Conservation (phyloP, 2,329 filamentous ascomycete species). For the Davidsoniella australis region DNA sequence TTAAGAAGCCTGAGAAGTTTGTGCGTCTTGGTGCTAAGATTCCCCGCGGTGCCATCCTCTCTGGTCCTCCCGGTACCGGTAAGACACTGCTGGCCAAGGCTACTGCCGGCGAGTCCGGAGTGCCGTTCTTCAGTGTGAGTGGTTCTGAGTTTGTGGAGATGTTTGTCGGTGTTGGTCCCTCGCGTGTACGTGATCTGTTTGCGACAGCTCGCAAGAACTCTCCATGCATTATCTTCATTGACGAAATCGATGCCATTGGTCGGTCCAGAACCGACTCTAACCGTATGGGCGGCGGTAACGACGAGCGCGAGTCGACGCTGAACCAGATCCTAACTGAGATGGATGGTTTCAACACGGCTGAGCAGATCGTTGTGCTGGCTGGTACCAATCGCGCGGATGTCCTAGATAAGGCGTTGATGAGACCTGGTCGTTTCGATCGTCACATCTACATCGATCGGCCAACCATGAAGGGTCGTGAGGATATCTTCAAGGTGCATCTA, state of each 20-base stretch:
- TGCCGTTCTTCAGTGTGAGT: slow-evolving; percentile 96
- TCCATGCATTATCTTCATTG: slow-evolving; percentile 98
- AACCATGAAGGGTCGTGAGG: slow-evolving; percentile 89
- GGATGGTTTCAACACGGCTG: slow-evolving; percentile 95
- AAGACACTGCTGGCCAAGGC: slow-evolving; percentile 96
- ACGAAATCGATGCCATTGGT: slow-evolving; percentile 96
- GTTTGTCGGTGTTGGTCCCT: slow-evolving; percentile 97
- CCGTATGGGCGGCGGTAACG: slow-evolving; percentile 63
- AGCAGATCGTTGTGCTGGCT: slow-evolving; percentile 90
- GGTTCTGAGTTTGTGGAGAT: slow-evolving; percentile 99
- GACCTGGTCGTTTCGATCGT: slow-evolving; percentile 89
- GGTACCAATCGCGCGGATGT: slow-evolving; percentile 94
- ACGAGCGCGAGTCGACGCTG: slow-evolving; percentile 89
- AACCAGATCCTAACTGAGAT: slow-evolving; percentile 99
- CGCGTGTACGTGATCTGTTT: slow-evolving; percentile 86
- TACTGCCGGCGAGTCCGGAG: slow-evolving; percentile 87
- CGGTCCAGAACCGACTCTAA: slow-evolving; percentile 71
- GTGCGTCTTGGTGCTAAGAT: slow-evolving; percentile 94
- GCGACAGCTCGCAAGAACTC: slow-evolving; percentile 88
- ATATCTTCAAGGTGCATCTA: slow-evolving; percentile 90
- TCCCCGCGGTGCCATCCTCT: slow-evolving; percentile 86
- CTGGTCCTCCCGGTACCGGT: slow-evolving; percentile 94
- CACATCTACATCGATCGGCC: slow-evolving; percentile 91
- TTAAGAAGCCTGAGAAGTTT: slow-evolving; percentile 85
- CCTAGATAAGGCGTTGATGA: slow-evolving; percentile 87